Evolutionary conservation across 768 basidiomycete genomes (phyloP).

Genomic region (Leccinellum rugosiceps): DNA sequence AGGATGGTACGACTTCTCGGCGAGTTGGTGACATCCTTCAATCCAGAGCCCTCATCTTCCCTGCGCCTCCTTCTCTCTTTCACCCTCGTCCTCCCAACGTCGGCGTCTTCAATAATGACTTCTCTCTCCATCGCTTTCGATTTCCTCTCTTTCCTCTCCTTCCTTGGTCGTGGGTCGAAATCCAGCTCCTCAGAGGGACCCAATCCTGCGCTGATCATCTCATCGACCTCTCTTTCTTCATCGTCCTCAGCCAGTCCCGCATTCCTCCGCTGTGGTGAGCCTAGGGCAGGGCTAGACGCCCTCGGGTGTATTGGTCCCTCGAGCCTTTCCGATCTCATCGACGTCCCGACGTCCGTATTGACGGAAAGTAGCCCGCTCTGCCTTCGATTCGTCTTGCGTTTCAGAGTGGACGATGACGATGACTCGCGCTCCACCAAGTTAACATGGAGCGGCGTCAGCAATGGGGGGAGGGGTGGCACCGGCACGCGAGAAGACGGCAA

Average conservation of each 20-base stretch:
- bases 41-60: conserved; percentile 35
- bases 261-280: conserved; percentile 53
- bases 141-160: conserved; percentile 41
- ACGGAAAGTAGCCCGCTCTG: conserved; percentile 57
- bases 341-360: conserved; percentile 28
- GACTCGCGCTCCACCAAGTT: conserved; percentile 35
- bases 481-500: conserved; percentile 41
- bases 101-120: conserved; percentile 19
- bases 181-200: conserved; percentile 16
- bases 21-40: conserved; percentile 67
- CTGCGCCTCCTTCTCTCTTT: conserved; percentile 42
- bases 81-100: conserved; percentile 23
- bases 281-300: conserved; percentile 66
- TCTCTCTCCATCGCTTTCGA: conserved; percentile 19
- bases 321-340: conserved; percentile 21
- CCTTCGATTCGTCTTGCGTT: conserved; percentile 28
- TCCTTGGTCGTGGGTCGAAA: conserved; percentile 30
- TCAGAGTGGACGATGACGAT: conserved; percentile 10
- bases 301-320: conserved; percentile 46
- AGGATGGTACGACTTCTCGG: conserved; percentile 37
- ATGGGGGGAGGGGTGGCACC: conserved; percentile 42
- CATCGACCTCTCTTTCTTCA: conserved; percentile 46
- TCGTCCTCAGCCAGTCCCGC: conserved; percentile 56
- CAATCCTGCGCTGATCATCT: conserved; percentile 17
- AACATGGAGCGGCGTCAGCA: conserved; percentile 32